Base-by-base conservation (phyloP, 805 yeast genomes). In the Wickerhamomyces bisporus region DNA sequence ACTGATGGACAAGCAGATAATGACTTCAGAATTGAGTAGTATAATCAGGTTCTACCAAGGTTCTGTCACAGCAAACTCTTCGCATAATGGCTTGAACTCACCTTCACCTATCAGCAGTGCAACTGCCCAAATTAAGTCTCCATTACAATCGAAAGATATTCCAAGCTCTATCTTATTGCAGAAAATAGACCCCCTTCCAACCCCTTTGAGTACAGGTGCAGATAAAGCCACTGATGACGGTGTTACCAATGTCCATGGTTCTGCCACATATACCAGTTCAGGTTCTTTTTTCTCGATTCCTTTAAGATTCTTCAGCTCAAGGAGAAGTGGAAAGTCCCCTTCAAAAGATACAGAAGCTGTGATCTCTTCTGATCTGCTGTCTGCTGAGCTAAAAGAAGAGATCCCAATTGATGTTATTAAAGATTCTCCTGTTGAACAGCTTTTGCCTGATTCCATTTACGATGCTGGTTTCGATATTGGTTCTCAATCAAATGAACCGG, bases 1-100 rank as follows among this genome's bases (percentile, higher is more conserved):
- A n/a, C n/a, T n/a, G n/a, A n/a, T n/a, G n/a, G n/a, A n/a, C n/a
- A 4, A 21, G 24, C 7, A 10, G 24, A 21, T 21, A 10, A 43
- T 37, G 43, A 29, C 36, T 12, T 36, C 44, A 14, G 41, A 42
- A 23, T 42, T 47, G 12, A 45, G 34, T 24, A 45, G 49, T 23
- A 38, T 45, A 25, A 45, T 45, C 17, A 21, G 36, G 32, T 32
- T 40, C 27, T 45, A 45, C 32, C 45, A 43, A 26, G 31, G 31
- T 11, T 32, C 42, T n/a, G 29, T 35, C 13, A 36, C 43, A 26
- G 33, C 38, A 9, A 37, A 24, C 24, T 37, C 33, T 14, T 38
- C 47, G 14, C 13, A 23, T 9, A 31, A 32, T 19, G 34, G 29
- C 3, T 2, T 31, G 10, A 8, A 14, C 12, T 29, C 35, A 11